Percentiles rank a stretch among this genome's conserved stretches.
phyloP scores from a whole-genome alignment of 2,329 filamentous ascomycete species.

The Didymella lethalis region DNA sequence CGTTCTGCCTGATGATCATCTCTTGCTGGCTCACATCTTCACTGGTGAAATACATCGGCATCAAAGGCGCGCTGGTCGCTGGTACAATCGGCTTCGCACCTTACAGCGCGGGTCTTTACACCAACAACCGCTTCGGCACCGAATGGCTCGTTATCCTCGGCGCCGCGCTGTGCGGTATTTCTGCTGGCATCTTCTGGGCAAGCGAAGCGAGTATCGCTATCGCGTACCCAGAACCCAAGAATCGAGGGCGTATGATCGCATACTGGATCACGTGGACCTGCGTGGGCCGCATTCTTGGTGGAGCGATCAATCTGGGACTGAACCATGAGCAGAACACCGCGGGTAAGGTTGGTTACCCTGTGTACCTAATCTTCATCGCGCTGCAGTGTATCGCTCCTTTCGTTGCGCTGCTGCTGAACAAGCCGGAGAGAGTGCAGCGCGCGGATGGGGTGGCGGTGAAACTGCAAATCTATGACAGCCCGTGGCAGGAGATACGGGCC shows the following conservation, averaged over 20 bases:
- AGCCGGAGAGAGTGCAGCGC: constrained; percentile 55
- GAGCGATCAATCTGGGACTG: constrained; percentile 59
- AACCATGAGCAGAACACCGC: constrained; percentile 54
- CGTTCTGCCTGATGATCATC: constrained; percentile 24
- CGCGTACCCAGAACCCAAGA: constrained; percentile 21
- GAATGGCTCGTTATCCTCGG: constrained; percentile 27
- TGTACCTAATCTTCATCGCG: constrained; percentile 50
- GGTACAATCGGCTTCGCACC: constrained; percentile 26
- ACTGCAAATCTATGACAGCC: constrained; percentile 53
- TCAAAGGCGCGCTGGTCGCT: constrained; percentile 22
- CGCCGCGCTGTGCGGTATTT: constrained; percentile 25
- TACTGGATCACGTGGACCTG: constrained; percentile 63
- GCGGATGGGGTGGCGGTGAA: constrained; percentile 50
- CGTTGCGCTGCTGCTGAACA: constrained; percentile 54
- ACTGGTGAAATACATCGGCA: constrained; percentile 21
- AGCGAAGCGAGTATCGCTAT: constrained; percentile 25
- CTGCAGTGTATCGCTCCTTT: constrained; percentile 57
- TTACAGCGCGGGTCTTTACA: constrained; percentile 28
- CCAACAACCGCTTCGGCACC: constrained; percentile 26
- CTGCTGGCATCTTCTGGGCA: constrained; percentile 27
- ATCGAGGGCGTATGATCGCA: constrained; percentile 31
- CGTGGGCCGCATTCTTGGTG: constrained; percentile 61
- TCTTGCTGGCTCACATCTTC: constrained; percentile 24
- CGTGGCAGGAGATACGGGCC: constrained; percentile 15
- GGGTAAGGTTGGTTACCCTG: constrained; percentile 57